Base-by-base conservation (phyloP, 371 early-diverging fungal species). In the Rhizopus delemar region DNA sequence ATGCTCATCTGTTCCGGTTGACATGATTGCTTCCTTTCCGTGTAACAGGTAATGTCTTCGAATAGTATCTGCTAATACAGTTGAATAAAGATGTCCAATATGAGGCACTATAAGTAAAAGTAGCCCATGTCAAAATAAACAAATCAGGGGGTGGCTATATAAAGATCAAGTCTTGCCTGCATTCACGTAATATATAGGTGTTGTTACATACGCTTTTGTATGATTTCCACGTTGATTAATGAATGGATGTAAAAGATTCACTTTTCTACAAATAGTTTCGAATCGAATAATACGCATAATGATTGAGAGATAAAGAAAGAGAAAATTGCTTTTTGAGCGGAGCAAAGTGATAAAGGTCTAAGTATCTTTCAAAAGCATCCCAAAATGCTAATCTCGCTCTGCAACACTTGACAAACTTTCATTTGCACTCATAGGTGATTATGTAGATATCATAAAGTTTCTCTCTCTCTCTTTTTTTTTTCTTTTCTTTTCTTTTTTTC, bases 151-250 rank as follows among this genome's bases (percentile, higher is more conserved):
- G 39, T 33, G 33, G 32, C 28, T 8, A n/a, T 12, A 49, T 29
- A 43, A 46, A 28, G 16, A 34, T n/a, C 31, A 22, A 39, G 39
- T 39, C 59, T 52, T 73, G 90, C 93, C 85, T n/a, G 95, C 89
- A 80, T 97, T 97, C 28, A 95, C 97, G 73, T 97, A 97, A 67
- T 93, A 97, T 46, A 97, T 95, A 11, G 98, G 98, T 38, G 96
- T 92, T 0, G 95, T 93, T 43, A 96, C 80, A 63, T 79, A 86
- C 39, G 80, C 72, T 16, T 67, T 70, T 12, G 75, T 61, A 41
- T 70, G 70, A 2, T 57, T 54, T 3, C 32, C 28, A 16, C 51
- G 57, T 33, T 43, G 35, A 15, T 35, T 57, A 16, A 36, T 35
- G 13, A 35, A 22, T 45, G 22, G 48, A 16, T 11, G 46, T 38